phyloP scores from a whole-genome alignment of 2,329 filamentous ascomycete species.

The Penicillium sp. region DNA sequence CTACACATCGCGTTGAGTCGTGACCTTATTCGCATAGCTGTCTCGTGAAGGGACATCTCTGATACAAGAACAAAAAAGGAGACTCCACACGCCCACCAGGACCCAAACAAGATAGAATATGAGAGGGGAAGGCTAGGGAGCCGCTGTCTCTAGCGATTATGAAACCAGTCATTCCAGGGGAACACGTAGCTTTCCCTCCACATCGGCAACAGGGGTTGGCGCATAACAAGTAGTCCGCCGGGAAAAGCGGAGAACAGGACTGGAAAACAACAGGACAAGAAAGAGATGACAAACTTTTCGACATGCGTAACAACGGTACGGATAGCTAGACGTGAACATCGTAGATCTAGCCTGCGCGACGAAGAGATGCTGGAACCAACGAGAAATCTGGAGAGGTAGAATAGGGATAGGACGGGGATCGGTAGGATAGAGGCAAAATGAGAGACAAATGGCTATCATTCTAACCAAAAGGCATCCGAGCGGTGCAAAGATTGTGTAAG shows the following conservation, averaged over 20 bases:
- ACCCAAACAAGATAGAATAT: conserved; percentile 31
- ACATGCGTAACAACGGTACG: conserved; percentile 41
- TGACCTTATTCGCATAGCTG: conserved; percentile 33
- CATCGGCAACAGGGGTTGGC: conserved; percentile 41
- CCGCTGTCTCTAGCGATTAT: conserved; percentile 16
- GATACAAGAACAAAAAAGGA: conserved; percentile 31
- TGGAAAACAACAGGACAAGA: conserved; percentile 30
- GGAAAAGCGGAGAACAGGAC: conserved; percentile 39
- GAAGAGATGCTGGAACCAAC: conserved; percentile 30
- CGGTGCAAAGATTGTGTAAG: conserved; percentile 8
- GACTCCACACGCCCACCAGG: conserved; percentile 34
- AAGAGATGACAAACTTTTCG: conserved; percentile 42
- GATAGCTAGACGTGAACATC: conserved; percentile 38
- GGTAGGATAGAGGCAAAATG: conserved; percentile 23
- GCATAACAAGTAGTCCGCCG: conserved; percentile 38
- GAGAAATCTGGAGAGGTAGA: conserved; percentile 20
- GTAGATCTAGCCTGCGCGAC: conserved; percentile 33
- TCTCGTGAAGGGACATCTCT: conserved; percentile 32
- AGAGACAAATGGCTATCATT: conserved; percentile 31
- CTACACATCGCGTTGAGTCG: conserved; percentile 23
- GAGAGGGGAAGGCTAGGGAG: conserved; percentile 24
- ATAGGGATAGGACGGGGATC: conserved; percentile 22
- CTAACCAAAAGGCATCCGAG: conserved; percentile 30
- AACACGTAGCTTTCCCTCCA: conserved; percentile 34
- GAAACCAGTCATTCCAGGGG: conserved; percentile 18